Base-by-base conservation (phyloP, 2,329 filamentous ascomycete species). In the Microcyclosporella mali region DNA sequence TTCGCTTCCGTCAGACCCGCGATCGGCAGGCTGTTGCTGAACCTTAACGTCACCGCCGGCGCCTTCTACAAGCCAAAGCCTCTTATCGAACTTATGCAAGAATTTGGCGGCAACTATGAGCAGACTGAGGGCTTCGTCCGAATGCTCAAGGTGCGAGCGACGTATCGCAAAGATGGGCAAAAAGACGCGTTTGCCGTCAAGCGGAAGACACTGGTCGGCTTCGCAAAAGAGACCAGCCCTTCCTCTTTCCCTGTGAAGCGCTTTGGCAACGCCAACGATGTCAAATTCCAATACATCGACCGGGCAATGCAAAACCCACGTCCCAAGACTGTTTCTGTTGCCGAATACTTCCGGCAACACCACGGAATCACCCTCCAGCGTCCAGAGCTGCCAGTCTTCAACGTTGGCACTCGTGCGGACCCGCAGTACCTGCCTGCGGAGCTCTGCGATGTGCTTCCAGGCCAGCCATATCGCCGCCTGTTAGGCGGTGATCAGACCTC, bases 341-440 rank as follows among this genome's bases (percentile, higher is more conserved):
- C 64, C 25, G 62, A 76, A 14, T 72, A 75, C 62, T 77, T 78
- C 57, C 49, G 56, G 41, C 44, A 63, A 44, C 49, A 70, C 51
- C 63, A 50, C 56, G 72, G 65, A 35, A 57, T 71, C 11, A 59
- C 61, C 0, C 33, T 64, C 15, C 55, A 69, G 1, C 62, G 74
- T 3, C 82, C 84, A 0, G 70, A 87, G 1, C 16, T 46, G 6
- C 61, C 62, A 6, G 58, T 63, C 1, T 62, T 89, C 49, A 88
- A 89, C 56, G 70, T 83, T 9, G 84, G 84, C 2, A 77, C 64
- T 9, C 55, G 57, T 0, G 63, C 68, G 1, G 75, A 73, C 9
- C 81, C 84, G 0, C 70, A 70, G 0, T 87, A 84, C 52, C 64
- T 85, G 29, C 84, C 85, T 0, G 75, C 78, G 0, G 83, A 89